phyloP scores from a whole-genome alignment of 768 basidiomycete species.

The Suillus plorans region DNA sequence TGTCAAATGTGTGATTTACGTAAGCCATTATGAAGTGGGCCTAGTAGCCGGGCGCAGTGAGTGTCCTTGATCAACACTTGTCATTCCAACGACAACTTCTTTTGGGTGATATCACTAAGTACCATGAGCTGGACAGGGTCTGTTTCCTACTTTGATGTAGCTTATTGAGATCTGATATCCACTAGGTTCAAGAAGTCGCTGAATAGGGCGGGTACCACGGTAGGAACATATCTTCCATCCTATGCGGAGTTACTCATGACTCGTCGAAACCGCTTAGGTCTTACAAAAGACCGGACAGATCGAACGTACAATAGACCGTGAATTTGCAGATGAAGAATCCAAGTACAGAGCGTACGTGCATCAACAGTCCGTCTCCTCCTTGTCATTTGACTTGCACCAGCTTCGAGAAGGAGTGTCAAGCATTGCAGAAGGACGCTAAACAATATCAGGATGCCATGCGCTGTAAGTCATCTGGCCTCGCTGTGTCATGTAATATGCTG shows the following conservation, averaged over 20 bases:
- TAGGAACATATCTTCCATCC: slow-evolving; percentile 59
- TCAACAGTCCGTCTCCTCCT: neutral
- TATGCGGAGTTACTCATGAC: slow-evolving; percentile 59
- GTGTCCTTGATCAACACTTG: neutral
- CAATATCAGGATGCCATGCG: slow-evolving; percentile 93
- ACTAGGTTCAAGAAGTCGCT: slow-evolving; percentile 90
- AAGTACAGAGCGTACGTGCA: slow-evolving; percentile 81
- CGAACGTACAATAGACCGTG: slow-evolving; percentile 91
- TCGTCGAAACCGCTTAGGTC: slow-evolving; percentile 47
- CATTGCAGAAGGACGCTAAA: slow-evolving; percentile 94
- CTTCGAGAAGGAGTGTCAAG: slow-evolving; percentile 94
- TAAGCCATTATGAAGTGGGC: neutral
- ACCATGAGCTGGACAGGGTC: slow-evolving; percentile 61
- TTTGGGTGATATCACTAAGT: neutral
- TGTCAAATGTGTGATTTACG: neutral
- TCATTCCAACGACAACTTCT: neutral
- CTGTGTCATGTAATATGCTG: slow-evolving; percentile 1
- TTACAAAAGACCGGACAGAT: slow-evolving; percentile 99
- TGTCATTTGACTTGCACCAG: slow-evolving; percentile 39
- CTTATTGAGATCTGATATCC: slow-evolving; percentile 4
- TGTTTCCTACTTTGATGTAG: slow-evolving; percentile 10
- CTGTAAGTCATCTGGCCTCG: slow-evolving; percentile 44
- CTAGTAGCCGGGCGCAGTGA: neutral
- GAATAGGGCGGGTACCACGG: slow-evolving; percentile 88
- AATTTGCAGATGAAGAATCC: slow-evolving; percentile 90